Evolutionary conservation across 768 basidiomycete genomes (phyloP), one percentile per base, ranked within the genome.

Genomic region (Lactarius tabidus): DNA sequence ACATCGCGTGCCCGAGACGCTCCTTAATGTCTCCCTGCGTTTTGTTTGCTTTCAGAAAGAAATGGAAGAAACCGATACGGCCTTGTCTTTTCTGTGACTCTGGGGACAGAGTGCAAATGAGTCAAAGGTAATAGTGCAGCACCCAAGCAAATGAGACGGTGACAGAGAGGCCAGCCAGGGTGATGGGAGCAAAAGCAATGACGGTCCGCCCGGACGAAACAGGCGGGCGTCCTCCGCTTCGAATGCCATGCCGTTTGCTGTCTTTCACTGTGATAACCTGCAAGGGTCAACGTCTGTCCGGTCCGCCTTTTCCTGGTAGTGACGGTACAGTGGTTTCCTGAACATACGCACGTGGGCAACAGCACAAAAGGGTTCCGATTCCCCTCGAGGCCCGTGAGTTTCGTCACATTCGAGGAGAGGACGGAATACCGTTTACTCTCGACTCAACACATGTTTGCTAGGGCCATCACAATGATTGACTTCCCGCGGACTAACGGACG

Each of bases 211-310:
- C 60, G 60, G 65, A n/a, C 36, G 51, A 45, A 57, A 38, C 26
- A 62, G 38, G 8, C 26, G 31, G 60, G 36, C 23, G 28, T 39
- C 20, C 35, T 56, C 64, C 52, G 64, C 54, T 31, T 61, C 48
- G 35, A 31, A 23, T 54, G 45, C 33, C 62, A 51, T 51, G 48
- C 23, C 48, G 48, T 51, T 26, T 51, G 23, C 48, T 26, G 48
- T 28, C 43, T 41, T 56, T 54, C 63, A 61, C 55, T n/a, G 66
- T 69, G 68, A 61, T 61, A 59, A 28, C 20, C n/a, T n/a, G n/a
- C 54, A 53, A 60, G 35, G 65, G 53, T 39, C 18, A 2, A 33
- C 52, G 36, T 33, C 26, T 45, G 26, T 51, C 63, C 66, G 28
- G 57, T 35, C 57, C 52, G 57, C 35, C 31, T 59, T 52, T 8